These are phyloP conservation scores for Lactarius sp. DNA, from an alignment of 768 basidiomycete species.

Conservation along the genomic window DNA sequence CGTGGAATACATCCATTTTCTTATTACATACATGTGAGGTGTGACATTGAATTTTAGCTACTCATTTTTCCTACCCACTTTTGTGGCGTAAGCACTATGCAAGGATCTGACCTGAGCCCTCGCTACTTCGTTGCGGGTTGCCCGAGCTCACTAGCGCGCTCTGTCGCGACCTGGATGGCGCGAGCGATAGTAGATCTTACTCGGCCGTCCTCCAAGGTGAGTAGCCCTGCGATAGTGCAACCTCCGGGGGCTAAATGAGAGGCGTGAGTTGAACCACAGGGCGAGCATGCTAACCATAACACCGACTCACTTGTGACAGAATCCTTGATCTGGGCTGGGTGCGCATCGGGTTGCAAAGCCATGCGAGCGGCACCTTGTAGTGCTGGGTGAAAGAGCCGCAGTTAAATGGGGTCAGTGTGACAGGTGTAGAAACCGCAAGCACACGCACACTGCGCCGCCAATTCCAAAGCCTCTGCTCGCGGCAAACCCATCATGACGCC, in stretches of 20 bases:
- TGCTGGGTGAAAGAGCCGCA: slow-evolving; percentile 42
- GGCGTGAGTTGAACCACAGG: background rate
- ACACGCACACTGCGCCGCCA: slow-evolving; percentile 87
- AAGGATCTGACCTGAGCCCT: background rate
- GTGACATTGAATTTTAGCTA: background rate
- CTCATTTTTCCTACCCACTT: background rate
- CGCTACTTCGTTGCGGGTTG: slow-evolving; percentile 53
- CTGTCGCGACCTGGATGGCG: slow-evolving; percentile 90
- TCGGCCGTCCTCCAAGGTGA: slow-evolving; percentile 90
- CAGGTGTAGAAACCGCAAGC: background rate
- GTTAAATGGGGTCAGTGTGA: background rate
- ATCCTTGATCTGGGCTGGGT: slow-evolving; percentile 96
- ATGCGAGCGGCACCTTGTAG: slow-evolving; percentile 96
- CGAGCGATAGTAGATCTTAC: slow-evolving; percentile 94
- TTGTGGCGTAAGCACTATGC: background rate
- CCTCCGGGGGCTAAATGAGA: slow-evolving; percentile 79
- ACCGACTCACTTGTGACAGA: slow-evolving; percentile 82
- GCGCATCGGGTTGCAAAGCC: slow-evolving; percentile 82
- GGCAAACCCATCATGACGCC: slow-evolving; percentile 99
- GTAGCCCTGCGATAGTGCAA: slow-evolving; percentile 95
- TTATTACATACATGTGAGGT: slow-evolving; percentile 3
- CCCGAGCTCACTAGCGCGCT: slow-evolving; percentile 81
- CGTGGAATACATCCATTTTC: slow-evolving; percentile 28
- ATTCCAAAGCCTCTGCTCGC: slow-evolving; percentile 85
- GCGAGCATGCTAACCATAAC: background rate